phyloP scores from a whole-genome alignment of 148 eudicot genomes.

The Nyssa sinensis region DNA sequence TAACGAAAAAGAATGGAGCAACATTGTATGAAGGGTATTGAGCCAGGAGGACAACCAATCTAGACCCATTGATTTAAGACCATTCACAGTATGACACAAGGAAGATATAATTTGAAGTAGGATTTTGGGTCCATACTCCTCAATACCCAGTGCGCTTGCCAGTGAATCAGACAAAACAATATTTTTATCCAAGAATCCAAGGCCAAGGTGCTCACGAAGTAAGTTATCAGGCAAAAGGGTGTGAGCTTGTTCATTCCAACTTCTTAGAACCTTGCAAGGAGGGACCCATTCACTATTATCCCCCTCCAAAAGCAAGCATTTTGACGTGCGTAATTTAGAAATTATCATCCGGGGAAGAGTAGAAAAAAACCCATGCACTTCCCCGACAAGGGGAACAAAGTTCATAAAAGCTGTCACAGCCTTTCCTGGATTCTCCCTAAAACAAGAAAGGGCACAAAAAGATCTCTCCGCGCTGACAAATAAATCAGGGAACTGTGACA shows the following conservation, averaged over 20 bases:
- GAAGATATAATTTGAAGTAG: constrained; percentile 64
- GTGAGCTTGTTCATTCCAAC: constrained; percentile 69
- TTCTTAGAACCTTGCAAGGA: constrained; percentile 83
- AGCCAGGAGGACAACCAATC: constrained; percentile 71
- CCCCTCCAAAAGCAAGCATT: constrained; percentile 83
- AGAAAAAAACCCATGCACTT: constrained; percentile 91
- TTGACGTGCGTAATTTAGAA: constrained; percentile 75
- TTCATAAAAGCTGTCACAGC: constrained; percentile 81
- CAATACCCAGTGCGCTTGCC: constrained; percentile 77
- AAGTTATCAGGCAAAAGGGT: constrained; percentile 62
- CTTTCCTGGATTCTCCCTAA: constrained; percentile 58
- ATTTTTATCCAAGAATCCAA: constrained; percentile 68
- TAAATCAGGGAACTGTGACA: constrained; percentile 80
- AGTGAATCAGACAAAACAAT: constrained; percentile 64
- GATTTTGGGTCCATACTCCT: constrained; percentile 76
- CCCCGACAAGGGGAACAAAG: constrained; percentile 89
- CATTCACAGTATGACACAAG: constrained; percentile 49
- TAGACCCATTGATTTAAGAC: constrained; percentile 62
- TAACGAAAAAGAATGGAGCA: constrained; percentile 38
- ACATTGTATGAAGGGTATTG: constrained; percentile 57
- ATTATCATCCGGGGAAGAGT: constrained; percentile 80
- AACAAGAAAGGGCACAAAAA: constrained; percentile 76
- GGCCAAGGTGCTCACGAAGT: constrained; percentile 72
- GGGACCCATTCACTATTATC: constrained; percentile 66
- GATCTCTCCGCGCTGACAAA: constrained; percentile 73